Conservation (phyloP, 148 eudicot species). For the Camellia japonica region DNA sequence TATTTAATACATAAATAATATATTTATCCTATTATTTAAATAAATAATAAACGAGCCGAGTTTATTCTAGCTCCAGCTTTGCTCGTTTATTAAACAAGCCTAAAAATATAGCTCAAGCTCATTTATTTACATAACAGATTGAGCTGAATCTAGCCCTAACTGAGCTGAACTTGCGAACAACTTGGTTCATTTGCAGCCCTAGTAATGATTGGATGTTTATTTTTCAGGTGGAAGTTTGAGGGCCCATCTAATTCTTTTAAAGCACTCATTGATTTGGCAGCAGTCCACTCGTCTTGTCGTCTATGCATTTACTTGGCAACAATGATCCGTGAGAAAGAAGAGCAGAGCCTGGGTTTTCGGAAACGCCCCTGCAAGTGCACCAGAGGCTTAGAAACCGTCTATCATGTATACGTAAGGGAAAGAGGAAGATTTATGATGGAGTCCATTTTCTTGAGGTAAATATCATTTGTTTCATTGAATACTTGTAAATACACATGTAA, state of each 20-base stretch:
- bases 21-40: too few relatives aligned
- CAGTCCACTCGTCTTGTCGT: constrained; percentile 97
- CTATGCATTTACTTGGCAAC: constrained; percentile 85
- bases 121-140: too few relatives aligned
- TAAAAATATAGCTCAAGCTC: too few relatives aligned
- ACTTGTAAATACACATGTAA: not conserved
- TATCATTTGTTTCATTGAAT: not conserved
- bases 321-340: constrained; percentile 61
- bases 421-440: constrained; percentile 86
- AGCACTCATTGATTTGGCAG: constrained; percentile 96
- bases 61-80: too few relatives aligned
- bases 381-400: constrained; percentile 58
- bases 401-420: constrained; percentile 84
- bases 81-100: too few relatives aligned
- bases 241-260: constrained; percentile 93
- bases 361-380: constrained; percentile 91
- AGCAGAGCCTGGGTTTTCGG: constrained; percentile 35
- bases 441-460: constrained; percentile 80
- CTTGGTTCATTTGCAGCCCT: too few relatives aligned
- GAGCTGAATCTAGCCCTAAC: too few relatives aligned
- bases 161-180: too few relatives aligned
- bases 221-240: constrained; percentile 81
- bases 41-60: too few relatives aligned
- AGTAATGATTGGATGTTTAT: not conserved
- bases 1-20: too few relatives aligned